Conservation (phyloP, 768 basidiomycete species). For the Kwoniella bestiolae region DNA sequence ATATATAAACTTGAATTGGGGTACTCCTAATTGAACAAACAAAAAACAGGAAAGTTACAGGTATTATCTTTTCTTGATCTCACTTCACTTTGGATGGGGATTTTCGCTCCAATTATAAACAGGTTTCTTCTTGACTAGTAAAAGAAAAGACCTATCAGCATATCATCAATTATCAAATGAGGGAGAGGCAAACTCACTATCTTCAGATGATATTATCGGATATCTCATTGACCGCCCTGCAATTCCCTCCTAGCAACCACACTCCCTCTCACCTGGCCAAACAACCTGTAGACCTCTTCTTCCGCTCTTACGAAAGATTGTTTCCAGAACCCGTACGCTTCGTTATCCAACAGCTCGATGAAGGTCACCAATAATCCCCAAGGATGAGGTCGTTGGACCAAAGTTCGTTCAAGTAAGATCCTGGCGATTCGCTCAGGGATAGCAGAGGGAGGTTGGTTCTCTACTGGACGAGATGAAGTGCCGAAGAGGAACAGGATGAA, state of each 20-base stretch:
- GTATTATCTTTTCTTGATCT: not conserved
- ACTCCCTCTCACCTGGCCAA: constrained; percentile 25
- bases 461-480: constrained; percentile 27
- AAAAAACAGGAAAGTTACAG: not conserved
- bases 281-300: constrained; percentile 46
- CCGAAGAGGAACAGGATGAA: constrained; percentile 84
- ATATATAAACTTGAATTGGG: not conserved
- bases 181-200: not conserved
- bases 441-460: constrained; percentile 53
- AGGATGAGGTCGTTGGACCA: constrained; percentile 92
- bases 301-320: constrained; percentile 52
- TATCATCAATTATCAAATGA: not conserved
- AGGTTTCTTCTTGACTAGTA: not conserved
- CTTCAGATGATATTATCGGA: not conserved
- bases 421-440: constrained; percentile 65
- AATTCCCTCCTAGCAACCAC: constrained; percentile 18
- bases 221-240: no score
- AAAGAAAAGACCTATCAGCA: no score
- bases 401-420: constrained; percentile 88
- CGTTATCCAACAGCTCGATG: constrained; percentile 85
- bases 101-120: not conserved
- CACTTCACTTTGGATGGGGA: not conserved
- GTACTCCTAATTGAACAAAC: constrained; percentile 4
- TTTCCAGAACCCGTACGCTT: constrained; percentile 56
- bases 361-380: constrained; percentile 95